Percentiles rank a stretch among this genome's conserved stretches.
These are phyloP conservation scores for Scheffersomyces titani DNA, from an alignment of 1,139 yeast species.

Conservation along the genomic window DNA sequence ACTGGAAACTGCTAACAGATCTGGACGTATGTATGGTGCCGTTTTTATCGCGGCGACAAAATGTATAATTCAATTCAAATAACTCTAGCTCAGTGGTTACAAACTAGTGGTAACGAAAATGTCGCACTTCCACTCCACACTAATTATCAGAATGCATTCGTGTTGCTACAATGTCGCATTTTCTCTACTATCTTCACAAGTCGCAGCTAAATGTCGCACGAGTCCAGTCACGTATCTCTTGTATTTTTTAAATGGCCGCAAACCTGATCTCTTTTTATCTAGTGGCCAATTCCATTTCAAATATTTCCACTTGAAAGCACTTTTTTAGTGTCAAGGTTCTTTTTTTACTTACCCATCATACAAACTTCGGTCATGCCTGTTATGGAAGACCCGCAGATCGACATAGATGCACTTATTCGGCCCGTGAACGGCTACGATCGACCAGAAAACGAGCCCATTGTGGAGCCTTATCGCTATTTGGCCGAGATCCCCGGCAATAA, in stretches of 20 bases:
- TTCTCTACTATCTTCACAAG: neutral
- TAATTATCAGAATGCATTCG: neutral
- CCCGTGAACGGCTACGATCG: neutral
- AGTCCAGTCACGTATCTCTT: neutral
- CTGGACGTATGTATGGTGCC: neutral
- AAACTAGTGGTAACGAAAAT: neutral
- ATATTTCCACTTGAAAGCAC: neutral
- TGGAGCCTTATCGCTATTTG: constrained; percentile 15
- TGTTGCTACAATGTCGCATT: neutral
- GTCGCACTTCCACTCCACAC: neutral
- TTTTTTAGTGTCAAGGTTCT: neutral
- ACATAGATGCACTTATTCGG: neutral
- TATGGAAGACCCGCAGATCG: neutral
- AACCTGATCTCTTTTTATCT: neutral
- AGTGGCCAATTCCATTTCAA: neutral
- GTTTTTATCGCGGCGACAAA: neutral
- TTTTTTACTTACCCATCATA: neutral
- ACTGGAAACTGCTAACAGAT: neutral
- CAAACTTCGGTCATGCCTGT: neutral
- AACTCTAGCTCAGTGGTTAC: neutral
- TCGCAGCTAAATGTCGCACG: neutral
- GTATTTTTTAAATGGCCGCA: neutral
- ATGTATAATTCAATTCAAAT: neutral
- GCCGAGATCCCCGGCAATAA: constrained; percentile 15
- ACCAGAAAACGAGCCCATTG: constrained; percentile 1